Base-by-base conservation (phyloP, 768 basidiomycete genomes). In the Leccinum arenicola region DNA sequence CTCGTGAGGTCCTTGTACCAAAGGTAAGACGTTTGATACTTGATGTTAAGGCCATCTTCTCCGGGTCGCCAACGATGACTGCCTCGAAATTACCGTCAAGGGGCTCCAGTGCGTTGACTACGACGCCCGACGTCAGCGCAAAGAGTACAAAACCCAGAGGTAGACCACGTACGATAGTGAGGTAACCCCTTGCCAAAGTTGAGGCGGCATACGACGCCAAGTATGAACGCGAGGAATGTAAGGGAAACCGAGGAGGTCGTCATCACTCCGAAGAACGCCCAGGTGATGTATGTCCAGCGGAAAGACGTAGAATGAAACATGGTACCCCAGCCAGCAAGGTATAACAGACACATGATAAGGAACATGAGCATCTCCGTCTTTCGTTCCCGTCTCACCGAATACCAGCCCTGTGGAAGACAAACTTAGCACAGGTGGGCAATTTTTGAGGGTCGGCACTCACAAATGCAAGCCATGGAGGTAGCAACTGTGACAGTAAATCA, bases 141-240 rank as follows among this genome's bases (percentile, higher is more conserved):
- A 12, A 54, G 6, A 21, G 38, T 38, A 56, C 35, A 5, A 54
- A 21, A 19, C 31, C 25, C 12, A 27, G 15, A 55, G 23, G 47
- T 52, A 17, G 38, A 35, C 15, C 31, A 74, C 88, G 75, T 62
- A 91, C 89, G 74, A 70, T 87, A 86, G 21, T 80, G 80, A 57
- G 79, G 73, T 58, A 93, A 75, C 23, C 90, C 90, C 70, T 88
- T 89, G 58, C 86, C 88, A 65, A 92, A 92, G 75, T 92, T 91
- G 66, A 83, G 69, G 36, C 85, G 80, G 69, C 89, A 91, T 61
- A 86, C 62, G 36, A 90, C 64, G 3, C 88, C 91, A 50, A 92
- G 68, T 56, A 85, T 63, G 64, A 89, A 77, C 0, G 84, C 78
- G 25, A 78, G 52, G 15, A 85, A 58, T 2, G 83, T 81, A 50